These are phyloP conservation scores for Phanerochaete sordida DNA, from an alignment of 768 basidiomycete species.

Conservation along the genomic window DNA sequence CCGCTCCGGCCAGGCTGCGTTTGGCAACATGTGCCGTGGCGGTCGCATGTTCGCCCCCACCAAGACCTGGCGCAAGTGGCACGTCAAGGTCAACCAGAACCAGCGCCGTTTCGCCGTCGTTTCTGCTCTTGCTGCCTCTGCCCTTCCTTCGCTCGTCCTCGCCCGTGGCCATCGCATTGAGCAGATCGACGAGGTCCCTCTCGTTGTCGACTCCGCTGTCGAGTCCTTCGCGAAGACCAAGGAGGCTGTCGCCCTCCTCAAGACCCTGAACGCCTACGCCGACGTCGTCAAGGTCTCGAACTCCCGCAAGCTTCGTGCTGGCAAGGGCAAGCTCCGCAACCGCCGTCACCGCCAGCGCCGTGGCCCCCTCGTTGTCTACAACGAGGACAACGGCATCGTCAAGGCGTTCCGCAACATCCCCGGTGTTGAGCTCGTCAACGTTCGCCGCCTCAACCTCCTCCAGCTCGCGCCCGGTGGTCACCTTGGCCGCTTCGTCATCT, in stretches of 20 bases:
- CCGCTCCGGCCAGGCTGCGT: slow-evolving; percentile 98
- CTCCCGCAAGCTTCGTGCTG: slow-evolving; percentile 94
- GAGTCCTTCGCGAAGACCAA: slow-evolving; percentile 96
- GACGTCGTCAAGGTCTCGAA: slow-evolving; percentile 98
- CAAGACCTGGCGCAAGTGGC: slow-evolving; percentile 99
- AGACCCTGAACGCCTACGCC: slow-evolving; percentile 81
- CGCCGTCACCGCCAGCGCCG: slow-evolving; percentile 96
- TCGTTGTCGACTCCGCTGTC: slow-evolving; percentile 75
- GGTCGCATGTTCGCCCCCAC: slow-evolving; percentile 99
- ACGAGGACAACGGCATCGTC: slow-evolving; percentile 95
- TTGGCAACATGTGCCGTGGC: slow-evolving; percentile 99
- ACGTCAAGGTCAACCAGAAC: slow-evolving; percentile 99
- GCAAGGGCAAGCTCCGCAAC: slow-evolving; percentile 96
- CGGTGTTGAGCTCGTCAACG: slow-evolving; percentile 96
- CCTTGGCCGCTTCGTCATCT: slow-evolving; percentile 98
- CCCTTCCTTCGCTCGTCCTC: slow-evolving; percentile 95
- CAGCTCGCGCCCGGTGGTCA: slow-evolving; percentile 99
- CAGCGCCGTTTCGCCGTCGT: slow-evolving; percentile 97
- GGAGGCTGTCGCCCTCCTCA: slow-evolving; percentile 92
- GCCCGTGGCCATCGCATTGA: slow-evolving; percentile 99
- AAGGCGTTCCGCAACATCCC: slow-evolving; percentile 99
- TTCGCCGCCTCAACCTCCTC: slow-evolving; percentile 91
- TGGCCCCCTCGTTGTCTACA: slow-evolving; percentile 96
- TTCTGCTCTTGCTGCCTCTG: slow-evolving; percentile 96
- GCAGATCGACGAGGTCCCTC: slow-evolving; percentile 92